Evolutionary conservation across 2,329 filamentous ascomycete genomes (phyloP), one percentile per base, ranked within the genome.

Genomic region (Metarhizium guizhouense): DNA sequence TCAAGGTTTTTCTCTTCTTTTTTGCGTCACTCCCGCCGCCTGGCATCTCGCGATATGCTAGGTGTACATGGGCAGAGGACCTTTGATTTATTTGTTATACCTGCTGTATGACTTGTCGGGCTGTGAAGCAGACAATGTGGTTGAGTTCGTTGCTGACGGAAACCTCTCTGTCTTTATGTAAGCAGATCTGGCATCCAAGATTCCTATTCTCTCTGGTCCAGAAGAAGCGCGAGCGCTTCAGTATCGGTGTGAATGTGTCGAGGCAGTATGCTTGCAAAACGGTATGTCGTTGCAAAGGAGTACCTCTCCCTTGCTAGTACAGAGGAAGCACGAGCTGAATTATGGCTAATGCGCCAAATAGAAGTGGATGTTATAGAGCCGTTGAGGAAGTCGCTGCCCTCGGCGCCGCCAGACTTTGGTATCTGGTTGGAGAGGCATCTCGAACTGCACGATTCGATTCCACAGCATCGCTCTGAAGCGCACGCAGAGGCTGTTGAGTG

Each of bases 191-290:
- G 45, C 61, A 29, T 64, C 66, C 51, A 64, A 60, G 58, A 64
- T 77, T 51, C 74, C 76, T 29, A 68, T 73, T 59, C 67, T 81
- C 54, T 83, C 78, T 54, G 77, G 81, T 59, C 72, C 76, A 29
- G 80, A 83, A 66, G 81, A 83, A 65, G 80, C 80, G 30, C 74
- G 80, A 55, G 72, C 74, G 42, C 68, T 83, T 54, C 80, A 83
- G 64, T 80, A 83, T 62, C 76, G 76, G 60, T 82, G 80, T 67
- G 80, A 83, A 67, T 81, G 78, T 65, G 76, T 83, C 54, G 79
- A 83, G 63, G 72, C 71, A 53, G 75, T 74, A 55, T 78, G 79
- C 62, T 65, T 79, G 53, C 65, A 69, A 56, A 64, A 70, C 59
- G 63, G 69, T 71, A 62, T 59, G 67, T 54, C 18, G 10, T 53